These are phyloP conservation scores for Phytophthora idaei DNA, from an alignment of 352 stramenopile genomes.

Conservation along the genomic window DNA sequence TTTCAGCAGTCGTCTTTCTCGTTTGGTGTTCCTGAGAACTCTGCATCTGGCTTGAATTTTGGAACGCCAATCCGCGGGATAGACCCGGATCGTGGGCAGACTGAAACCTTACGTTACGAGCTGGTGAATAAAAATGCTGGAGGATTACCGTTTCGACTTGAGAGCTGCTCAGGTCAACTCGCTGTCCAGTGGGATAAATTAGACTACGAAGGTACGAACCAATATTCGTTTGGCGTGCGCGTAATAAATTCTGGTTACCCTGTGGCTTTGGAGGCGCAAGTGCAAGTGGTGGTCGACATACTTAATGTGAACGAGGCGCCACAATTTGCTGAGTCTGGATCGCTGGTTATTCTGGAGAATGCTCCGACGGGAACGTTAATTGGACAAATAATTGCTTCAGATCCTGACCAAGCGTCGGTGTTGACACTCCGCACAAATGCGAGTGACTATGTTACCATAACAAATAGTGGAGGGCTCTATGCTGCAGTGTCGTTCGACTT, in stretches of 20 bases:
- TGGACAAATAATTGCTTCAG: conserved; percentile 40
- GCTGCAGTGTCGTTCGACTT: conserved; percentile 41
- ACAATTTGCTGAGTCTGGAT: conserved; percentile 33
- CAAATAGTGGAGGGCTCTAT: conserved; percentile 18
- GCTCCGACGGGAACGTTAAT: conserved; percentile 31
- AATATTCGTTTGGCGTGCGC: conserved; percentile 49
- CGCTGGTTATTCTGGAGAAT: conserved; percentile 52
- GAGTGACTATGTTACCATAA: conserved; percentile 35
- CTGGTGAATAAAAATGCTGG: conserved; percentile 45
- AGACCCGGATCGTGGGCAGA: conserved; percentile 55
- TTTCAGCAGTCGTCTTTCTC: conserved; percentile 48
- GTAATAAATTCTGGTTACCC: conserved; percentile 54
- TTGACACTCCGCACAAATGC: conserved; percentile 45
- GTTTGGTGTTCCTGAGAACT: conserved; percentile 54
- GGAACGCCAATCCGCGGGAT: conserved; percentile 53
- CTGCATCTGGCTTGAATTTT: conserved; percentile 35
- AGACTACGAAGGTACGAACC: conserved; percentile 50
- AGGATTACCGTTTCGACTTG: conserved; percentile 50
- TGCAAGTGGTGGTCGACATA: conserved; percentile 40
- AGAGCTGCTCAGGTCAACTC: conserved; percentile 60
- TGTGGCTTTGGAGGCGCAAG: conserved; percentile 30
- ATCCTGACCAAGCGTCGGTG: conserved; percentile 42
- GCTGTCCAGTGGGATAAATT: conserved; percentile 50
- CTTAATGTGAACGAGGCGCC: conserved; percentile 61
- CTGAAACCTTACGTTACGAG: conserved; percentile 54